Conservation (phyloP, 164 flowering plant species). For the Kingdonia uniflora region DNA sequence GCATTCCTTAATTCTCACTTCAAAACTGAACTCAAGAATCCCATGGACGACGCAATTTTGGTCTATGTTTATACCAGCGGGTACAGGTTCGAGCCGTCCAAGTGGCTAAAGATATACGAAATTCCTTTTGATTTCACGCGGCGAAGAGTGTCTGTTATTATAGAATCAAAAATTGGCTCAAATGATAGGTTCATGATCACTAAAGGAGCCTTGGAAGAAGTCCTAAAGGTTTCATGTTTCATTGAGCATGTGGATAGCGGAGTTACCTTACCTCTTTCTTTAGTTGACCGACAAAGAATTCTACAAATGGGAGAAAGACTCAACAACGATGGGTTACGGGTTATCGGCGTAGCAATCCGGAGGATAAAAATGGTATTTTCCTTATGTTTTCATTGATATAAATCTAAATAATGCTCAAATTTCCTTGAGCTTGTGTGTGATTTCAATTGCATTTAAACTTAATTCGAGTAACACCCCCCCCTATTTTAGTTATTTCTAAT, state of each 20-base stretch:
- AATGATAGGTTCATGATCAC: slow-evolving; percentile 30
- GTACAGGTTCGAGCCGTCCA: slow-evolving; percentile 54
- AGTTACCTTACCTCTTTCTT: slow-evolving; percentile 18
- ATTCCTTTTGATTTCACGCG: slow-evolving; percentile 65
- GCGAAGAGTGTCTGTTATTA: slow-evolving; percentile 50
- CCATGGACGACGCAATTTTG: slow-evolving; percentile 68
- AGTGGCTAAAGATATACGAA: slow-evolving; percentile 63
- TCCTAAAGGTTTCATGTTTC: slow-evolving; percentile 38
- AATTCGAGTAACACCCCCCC: no score
- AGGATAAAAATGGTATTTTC: slow-evolving; percentile 24
- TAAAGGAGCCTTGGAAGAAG: slow-evolving; percentile 76
- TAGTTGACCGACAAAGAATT: slow-evolving; percentile 37
- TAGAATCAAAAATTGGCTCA: slow-evolving; percentile 27
- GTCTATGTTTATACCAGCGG: slow-evolving; percentile 58
- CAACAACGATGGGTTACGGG: slow-evolving; percentile 51
- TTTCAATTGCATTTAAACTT: no score
- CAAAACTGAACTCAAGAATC: slow-evolving; percentile 60
- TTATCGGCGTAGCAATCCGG: slow-evolving; percentile 48
- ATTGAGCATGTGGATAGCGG: slow-evolving; percentile 35
- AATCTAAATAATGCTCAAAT: neutral
- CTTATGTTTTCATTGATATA: neutral
- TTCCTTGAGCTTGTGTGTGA: neutral
- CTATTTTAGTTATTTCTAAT: no score
- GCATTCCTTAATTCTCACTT: slow-evolving; percentile 73
- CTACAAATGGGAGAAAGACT: slow-evolving; percentile 34